A percentile compares a stretch with the other conserved stretches of the same genome.
Evolutionary conservation across 257 asterid species (phyloP).

Genomic region (Plectranthus barbatus): DNA sequence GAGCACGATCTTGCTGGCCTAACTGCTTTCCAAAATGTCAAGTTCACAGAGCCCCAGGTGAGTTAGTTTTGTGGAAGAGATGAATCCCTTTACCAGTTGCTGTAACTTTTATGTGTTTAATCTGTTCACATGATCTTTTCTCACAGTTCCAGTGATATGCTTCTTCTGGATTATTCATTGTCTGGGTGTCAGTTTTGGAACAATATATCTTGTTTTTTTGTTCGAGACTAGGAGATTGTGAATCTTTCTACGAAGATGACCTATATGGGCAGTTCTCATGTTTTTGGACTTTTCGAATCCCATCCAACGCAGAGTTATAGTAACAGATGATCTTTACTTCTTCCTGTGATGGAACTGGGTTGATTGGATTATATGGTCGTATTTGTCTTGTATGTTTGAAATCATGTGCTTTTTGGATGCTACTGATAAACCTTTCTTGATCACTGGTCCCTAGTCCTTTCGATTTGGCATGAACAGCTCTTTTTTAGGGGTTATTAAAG

Average conservation of each 20-base stretch:
- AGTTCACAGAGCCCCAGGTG: constrained; percentile 49
- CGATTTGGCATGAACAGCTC: neutral
- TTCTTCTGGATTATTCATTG: constrained; percentile 7
- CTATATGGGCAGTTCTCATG: neutral
- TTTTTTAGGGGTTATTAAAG: constrained; percentile 16
- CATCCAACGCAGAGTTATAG: neutral
- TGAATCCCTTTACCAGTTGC: neutral
- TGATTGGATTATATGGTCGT: constrained; percentile 18
- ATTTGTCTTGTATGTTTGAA: constrained; percentile 24
- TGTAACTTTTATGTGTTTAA: neutral
- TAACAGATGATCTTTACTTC: constrained; percentile 7
- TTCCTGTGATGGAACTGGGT: constrained; percentile 7
- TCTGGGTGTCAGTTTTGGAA: constrained; percentile 16
- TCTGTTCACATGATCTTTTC: neutral
- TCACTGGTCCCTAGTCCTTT: constrained; percentile 25
- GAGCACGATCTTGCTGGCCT: constrained; percentile 65
- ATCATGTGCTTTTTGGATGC: constrained; percentile 42
- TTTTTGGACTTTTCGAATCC: constrained; percentile 5
- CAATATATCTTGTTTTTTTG: neutral
- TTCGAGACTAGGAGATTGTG: neutral
- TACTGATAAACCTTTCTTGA: constrained; percentile 26
- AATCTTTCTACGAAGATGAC: neutral
- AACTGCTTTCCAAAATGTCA: constrained; percentile 32
- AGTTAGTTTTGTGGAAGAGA: constrained; percentile 6
- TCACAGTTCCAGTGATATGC: neutral